Evolutionary conservation across 768 basidiomycete species (phyloP), one percentile per base, ranked within the genome.

Genomic region (Phaffia australis): DNA sequence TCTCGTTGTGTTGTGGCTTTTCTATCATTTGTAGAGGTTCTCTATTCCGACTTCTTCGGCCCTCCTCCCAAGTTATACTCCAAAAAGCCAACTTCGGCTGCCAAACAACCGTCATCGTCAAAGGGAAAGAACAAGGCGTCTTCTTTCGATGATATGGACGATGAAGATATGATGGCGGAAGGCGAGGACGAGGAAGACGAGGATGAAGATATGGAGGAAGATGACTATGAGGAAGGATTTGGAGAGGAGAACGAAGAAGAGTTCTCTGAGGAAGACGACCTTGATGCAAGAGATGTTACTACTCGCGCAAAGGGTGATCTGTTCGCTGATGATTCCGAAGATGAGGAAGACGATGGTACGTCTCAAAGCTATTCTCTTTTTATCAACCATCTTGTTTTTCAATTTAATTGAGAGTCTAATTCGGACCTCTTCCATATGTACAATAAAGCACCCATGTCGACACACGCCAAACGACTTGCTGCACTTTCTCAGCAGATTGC

Each of bases 401-500:
- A 4, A 16, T 56, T 14, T 18, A 47, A 7, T 47, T 3, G 19
- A 19, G 19, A 16, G 7, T 7, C 65, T 46, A 58, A 54, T 30
- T n/a, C 21, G 48, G 47, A 23, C 6, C 3, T 35, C 25, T 6
- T 3, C 56, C 56, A 11, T 63, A 29, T 30, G 57, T 57, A 29
- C 56, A 14, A n/a, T 57, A 60, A 65, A 49, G 67, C 68, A 65
- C 73, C 83, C 73, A 75, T 90, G 59, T 87, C 91, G 0, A 83
- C 85, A 0, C 83, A 93, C 73, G 86, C 94, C 77, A 85, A 82
- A 71, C 84, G 88, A n/a, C 81, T 87, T 77, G 79, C 83, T 5
- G 82, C 82, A 0, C 78, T 98, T 21, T 81, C 81, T 32, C 81
- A 86, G 67, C 86, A 98, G 76, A 97, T 99, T 60, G 76, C 83